Evolutionary conservation across 2,329 filamentous ascomycete genomes (phyloP), one percentile per base, ranked within the genome.

Genomic region (Cercospora brassicicola): DNA sequence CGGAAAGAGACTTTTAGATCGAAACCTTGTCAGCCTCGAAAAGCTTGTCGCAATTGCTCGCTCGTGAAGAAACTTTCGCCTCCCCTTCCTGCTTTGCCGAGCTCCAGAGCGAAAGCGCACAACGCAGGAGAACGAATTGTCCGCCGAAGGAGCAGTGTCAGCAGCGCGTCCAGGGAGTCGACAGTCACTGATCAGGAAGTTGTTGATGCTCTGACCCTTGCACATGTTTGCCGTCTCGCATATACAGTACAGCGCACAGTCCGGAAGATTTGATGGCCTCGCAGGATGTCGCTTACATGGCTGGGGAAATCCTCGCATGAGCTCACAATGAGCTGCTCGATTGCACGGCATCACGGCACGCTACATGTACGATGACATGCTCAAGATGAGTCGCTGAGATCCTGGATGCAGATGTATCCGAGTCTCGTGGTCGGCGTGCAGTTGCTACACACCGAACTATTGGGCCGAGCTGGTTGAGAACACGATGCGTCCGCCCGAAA

Each of bases 1-100:
- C 61, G 8, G 18, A 62, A 57, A 15, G 13, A 28, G 65, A 59
- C 51, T 20, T 45, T 59, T 62, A 57, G 42, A 59, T 30, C 53
- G 4, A 28, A 67, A 60, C 45, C 30, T 63, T 67, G 33, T 56
- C 28, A 39, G 39, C 30, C 13, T 28, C 20, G 9, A 20, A 67
- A 60, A 64, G 65, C 61, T 67, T 64, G 60, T 67, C 51, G 20
- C 53, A 9, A 59, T 64, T 30, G 62, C 62, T 42, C 51, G 53
- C 20, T 56, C n/a, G 33, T 31, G 59, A 62, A 28, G 33, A 42
- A 36, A 28, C 51, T 64, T 57, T 45, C 18, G 28, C 51, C 3
- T 20, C 23, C 48, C 30, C 61, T 15, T 61, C 36, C 61, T 20
- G 61, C 30, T 39, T 15, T 56, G 45, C 61, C 61, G 61, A 56